These are phyloP conservation scores for Clonostachys solani DNA, from an alignment of 2,329 filamentous ascomycete genomes.

Conservation along the genomic window DNA sequence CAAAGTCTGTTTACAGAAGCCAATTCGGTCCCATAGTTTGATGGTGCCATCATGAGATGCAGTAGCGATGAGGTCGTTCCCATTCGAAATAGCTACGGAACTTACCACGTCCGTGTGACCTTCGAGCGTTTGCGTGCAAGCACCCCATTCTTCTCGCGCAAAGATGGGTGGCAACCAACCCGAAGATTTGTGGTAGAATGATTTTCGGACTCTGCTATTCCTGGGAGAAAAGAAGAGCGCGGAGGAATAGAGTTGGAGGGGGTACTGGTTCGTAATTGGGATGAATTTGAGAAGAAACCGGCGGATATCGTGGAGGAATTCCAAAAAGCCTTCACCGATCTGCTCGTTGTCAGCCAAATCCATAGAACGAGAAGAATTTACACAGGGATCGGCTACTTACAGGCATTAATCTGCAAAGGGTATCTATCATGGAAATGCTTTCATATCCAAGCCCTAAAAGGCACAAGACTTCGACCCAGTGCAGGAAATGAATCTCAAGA, in stretches of 20 bases:
- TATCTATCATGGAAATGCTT: not conserved
- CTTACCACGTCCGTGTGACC: not conserved
- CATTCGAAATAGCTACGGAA: not conserved
- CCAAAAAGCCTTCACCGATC: not conserved
- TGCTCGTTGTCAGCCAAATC: not conserved
- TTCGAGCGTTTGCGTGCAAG: constrained; percentile 8
- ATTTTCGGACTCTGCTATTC: constrained; percentile 7
- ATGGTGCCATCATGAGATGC: too few relatives aligned
- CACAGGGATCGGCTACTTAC: not conserved
- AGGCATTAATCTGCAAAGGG: not conserved
- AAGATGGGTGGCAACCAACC: constrained; percentile 8
- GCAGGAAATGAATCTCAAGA: constrained; percentile 27
- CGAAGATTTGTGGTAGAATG: constrained; percentile 6
- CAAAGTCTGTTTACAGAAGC: too few relatives aligned
- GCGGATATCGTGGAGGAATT: not conserved
- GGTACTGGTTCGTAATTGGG: not conserved
- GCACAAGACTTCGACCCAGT: constrained; percentile 34
- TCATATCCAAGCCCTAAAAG: constrained; percentile 15
- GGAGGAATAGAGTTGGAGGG: constrained; percentile 18
- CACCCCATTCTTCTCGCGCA: constrained; percentile 6
- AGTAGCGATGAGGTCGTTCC: not conserved
- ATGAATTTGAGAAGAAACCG: not conserved
- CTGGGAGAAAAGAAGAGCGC: constrained; percentile 14
- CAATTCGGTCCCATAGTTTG: too few relatives aligned
- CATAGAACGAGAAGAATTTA: not conserved